Evolutionary conservation across 129 eudicot species (phyloP), one percentile per base, ranked within the genome.

Genomic region (Gnaphalium uliginosum): DNA sequence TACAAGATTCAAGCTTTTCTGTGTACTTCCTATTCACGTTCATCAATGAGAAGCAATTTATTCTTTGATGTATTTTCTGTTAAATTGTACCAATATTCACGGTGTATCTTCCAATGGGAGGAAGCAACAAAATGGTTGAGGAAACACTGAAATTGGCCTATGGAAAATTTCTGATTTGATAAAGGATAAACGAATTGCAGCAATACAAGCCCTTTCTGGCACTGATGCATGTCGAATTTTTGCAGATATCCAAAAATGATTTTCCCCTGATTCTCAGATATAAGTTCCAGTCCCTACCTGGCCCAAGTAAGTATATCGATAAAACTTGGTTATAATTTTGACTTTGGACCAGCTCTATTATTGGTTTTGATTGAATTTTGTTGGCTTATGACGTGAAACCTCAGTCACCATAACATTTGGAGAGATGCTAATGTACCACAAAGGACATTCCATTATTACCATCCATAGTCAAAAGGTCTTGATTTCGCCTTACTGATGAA

Each of bases 81-180:
- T 63, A 26, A 72, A 72, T 35, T 43, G 22, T 73, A 37, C 32
- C 35, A 27, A 39, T 27, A 14, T 66, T 66, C 84, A 93, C 96
- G 98, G 98, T 90, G 74, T 93, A 93, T 82, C 98, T 93, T 78
- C 98, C 98, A 21, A 93, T 93, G 96, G 98, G 98, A 77, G 98
- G 98, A 84, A 90, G 96, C 79, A 76, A 74, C 50, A 82, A 82
- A 3, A 93, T 90, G 98, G 83, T 93, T 62, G 86, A 93, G 39
- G 94, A 88, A 79, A 86, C 98, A 29, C 39, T 93, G 76, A 93
- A 90, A 86, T 79, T 93, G 33, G 95, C 98, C 7, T 93, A 93
- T 72, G 98, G 98, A 69, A 95, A 86, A 51, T n/a, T n/a, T n/a
- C n/a, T 67, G 96, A 90, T 37, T 86, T 93, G 78, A 86, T 93